Evolutionary conservation across 495 filamentous ascomycete species (phyloP).

Genomic region (Aspergillus egyptiacus): DNA sequence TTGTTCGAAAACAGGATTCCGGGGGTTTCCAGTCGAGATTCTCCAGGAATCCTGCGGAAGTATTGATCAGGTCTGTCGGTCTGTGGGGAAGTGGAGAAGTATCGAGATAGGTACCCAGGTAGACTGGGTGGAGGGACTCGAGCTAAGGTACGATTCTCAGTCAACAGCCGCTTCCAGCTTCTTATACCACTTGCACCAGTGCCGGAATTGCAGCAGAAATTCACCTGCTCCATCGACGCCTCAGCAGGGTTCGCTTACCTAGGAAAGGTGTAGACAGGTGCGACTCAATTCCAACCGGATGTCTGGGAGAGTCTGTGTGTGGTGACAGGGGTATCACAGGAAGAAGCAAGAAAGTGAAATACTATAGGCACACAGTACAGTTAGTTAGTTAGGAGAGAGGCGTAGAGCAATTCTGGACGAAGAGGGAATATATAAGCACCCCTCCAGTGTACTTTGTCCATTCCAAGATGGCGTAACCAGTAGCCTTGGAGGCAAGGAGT

Average conservation of each 20-base stretch:
- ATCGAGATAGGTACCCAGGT: neutral
- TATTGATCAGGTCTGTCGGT: slow-evolving; percentile 5
- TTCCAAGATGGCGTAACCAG: slow-evolving; percentile 15
- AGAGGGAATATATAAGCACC: slow-evolving; percentile 6
- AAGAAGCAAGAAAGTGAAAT: slow-evolving; percentile 2
- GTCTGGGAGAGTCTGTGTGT: no score
- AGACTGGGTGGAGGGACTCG: neutral
- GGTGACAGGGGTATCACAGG: neutral
- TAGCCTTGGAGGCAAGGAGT: neutral
- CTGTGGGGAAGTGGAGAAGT: slow-evolving; percentile 27
- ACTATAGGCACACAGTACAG: neutral
- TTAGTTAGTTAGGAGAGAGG: neutral
- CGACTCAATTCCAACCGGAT: no score
- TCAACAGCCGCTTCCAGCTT: no score
- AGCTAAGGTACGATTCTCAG: no score
- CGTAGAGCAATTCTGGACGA: slow-evolving; percentile 1
- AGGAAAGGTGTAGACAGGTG: no score
- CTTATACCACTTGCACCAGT: no score
- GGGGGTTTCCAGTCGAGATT: slow-evolving; percentile 2
- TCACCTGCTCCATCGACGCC: no score
- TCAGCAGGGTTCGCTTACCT: no score
- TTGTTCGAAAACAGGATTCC: slow-evolving; percentile 5
- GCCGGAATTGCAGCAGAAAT: no score
- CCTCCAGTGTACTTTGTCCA: neutral
- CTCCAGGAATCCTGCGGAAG: slow-evolving; percentile 6